Evolutionary conservation across 169 alveolate species (phyloP).

Genomic region (Ophryocystis elektroscirrha): DNA sequence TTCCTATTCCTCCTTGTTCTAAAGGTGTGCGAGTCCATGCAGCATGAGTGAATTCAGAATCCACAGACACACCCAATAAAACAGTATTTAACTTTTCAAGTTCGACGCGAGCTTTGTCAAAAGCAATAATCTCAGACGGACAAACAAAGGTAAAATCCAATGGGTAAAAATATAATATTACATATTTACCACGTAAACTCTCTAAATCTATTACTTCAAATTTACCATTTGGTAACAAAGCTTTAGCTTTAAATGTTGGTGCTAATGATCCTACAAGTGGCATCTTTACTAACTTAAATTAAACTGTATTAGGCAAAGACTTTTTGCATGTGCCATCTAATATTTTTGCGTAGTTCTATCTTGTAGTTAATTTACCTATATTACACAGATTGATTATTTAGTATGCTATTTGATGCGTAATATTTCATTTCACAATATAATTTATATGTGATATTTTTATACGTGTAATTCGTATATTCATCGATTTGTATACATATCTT

Average conservation of each 20-base stretch:
- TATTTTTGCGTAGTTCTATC: too few species aligned
- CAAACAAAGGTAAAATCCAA: constrained; percentile 97
- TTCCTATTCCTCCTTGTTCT: constrained; percentile 92
- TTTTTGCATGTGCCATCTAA: too few species aligned
- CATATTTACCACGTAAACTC: constrained; percentile 77
- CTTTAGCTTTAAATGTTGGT: constrained; percentile 78
- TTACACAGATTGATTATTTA: too few species aligned
- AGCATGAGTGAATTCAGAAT: constrained; percentile 77
- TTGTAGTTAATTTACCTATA: too few species aligned
- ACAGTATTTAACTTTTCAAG: constrained; percentile 59
- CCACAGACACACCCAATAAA: constrained; percentile 77
- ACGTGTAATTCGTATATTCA: too few species aligned
- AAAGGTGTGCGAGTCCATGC: constrained; percentile 81
- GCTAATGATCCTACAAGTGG: constrained; percentile 39
- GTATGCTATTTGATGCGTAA: too few species aligned
- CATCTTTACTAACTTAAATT: too few species aligned
- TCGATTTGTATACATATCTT: too few species aligned
- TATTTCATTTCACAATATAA: too few species aligned
- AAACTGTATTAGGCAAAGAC: too few species aligned
- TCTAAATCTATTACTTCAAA: constrained; percentile 60
- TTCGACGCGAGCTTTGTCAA: constrained; percentile 62
- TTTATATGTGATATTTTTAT: too few species aligned
- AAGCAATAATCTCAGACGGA: constrained; percentile 94
- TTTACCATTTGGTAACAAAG: constrained; percentile 69
- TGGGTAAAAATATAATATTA: constrained; percentile 92